Conservation (phyloP, 2,329 filamentous ascomycete species). For the Calonectria hongkongensis region DNA sequence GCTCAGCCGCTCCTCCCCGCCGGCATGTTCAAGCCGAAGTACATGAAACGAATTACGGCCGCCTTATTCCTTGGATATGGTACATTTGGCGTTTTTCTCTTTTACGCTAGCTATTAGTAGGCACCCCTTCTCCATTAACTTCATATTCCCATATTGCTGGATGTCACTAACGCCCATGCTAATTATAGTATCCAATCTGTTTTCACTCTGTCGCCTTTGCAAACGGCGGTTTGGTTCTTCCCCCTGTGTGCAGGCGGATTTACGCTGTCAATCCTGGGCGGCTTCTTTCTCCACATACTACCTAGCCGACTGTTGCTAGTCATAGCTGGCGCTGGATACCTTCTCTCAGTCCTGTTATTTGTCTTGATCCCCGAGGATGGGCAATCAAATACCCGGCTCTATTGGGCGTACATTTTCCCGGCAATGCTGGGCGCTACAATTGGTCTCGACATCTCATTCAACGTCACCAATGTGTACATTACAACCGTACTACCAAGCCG, state of each 20-base stretch:
- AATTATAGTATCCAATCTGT: slow-evolving; percentile 1
- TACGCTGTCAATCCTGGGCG: slow-evolving; percentile 19
- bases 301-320: slow-evolving; percentile 20
- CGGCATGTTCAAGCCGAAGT: slow-evolving; percentile 16
- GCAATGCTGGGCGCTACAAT: slow-evolving; percentile 74
- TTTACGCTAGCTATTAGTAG: slow-evolving; percentile 32
- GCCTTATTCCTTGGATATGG: slow-evolving; percentile 34
- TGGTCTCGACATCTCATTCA: slow-evolving; percentile 79
- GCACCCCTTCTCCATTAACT: background rate
- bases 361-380: slow-evolving; percentile 14
- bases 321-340: slow-evolving; percentile 3
- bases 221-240: slow-evolving; percentile 27
- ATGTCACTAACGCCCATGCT: background rate
- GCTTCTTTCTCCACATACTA: slow-evolving; percentile 30
- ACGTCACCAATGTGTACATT: slow-evolving; percentile 72
- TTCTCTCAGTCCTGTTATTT: slow-evolving; percentile 20
- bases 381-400: slow-evolving; percentile 59
- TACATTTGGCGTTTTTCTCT: slow-evolving; percentile 28
- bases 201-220: background rate
- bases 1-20: slow-evolving; percentile 14
- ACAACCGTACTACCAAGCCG: slow-evolving; percentile 22
- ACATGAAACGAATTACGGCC: slow-evolving; percentile 24
- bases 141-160: too few species aligned
- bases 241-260: slow-evolving; percentile 29
- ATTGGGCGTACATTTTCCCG: slow-evolving; percentile 79